Evolutionary conservation across 768 basidiomycete species (phyloP).

Genomic region (Macrolepiota dolichaula): DNA sequence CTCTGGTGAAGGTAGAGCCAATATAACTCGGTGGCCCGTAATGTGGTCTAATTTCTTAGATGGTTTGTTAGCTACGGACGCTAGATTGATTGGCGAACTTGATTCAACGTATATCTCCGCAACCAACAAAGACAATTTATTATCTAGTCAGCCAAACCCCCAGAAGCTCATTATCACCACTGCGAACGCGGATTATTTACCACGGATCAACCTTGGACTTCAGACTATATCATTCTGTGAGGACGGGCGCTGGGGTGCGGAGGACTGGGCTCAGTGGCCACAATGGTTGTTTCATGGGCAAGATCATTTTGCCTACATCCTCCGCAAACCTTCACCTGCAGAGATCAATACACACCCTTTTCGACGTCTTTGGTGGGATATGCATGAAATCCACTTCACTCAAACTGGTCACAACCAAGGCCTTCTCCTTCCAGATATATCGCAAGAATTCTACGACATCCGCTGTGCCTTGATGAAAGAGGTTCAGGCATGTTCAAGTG

Average conservation of each 20-base stretch:
- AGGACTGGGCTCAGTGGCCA: slow-evolving; percentile 3
- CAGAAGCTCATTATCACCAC: not conserved
- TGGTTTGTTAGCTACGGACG: not conserved
- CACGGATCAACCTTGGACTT: not conserved
- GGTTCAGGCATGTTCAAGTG: not conserved
- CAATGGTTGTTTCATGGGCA: slow-evolving; percentile 4
- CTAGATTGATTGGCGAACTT: not conserved
- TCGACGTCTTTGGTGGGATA: not conserved
- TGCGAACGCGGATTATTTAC: not conserved
- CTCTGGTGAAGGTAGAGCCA: not conserved
- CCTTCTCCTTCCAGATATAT: not conserved
- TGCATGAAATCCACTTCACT: not conserved
- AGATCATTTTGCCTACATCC: slow-evolving; percentile 1
- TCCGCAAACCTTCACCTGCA: not conserved
- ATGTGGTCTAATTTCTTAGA: not conserved
- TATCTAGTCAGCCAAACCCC: not conserved
- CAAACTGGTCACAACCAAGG: not conserved
- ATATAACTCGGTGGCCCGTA: not conserved
- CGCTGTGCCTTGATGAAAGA: not conserved
- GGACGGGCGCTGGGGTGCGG: not conserved
- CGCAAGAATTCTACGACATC: not conserved
- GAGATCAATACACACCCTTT: not conserved
- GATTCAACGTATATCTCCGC: not conserved
- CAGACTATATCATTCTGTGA: not conserved
- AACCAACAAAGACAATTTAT: not conserved